phyloP scores from a whole-genome alignment of 768 basidiomycete genomes.

The Obba rivulosa region DNA sequence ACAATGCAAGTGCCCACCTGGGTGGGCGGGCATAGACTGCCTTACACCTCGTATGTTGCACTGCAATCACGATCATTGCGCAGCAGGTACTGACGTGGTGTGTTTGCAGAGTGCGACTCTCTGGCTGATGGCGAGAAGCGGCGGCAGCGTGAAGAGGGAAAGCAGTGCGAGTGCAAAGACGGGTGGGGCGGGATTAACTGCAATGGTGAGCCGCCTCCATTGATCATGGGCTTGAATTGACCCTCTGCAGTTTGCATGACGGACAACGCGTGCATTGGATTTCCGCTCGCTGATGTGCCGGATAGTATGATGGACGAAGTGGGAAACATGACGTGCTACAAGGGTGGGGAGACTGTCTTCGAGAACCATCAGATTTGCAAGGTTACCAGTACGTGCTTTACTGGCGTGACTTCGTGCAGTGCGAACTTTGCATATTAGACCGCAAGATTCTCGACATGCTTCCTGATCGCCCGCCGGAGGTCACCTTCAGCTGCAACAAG shows the following conservation, averaged over 20 bases:
- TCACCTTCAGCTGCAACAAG: conserved; percentile 89
- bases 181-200: conserved; percentile 98
- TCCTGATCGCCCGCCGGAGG: conserved; percentile 88
- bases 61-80: background rate
- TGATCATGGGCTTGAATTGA: background rate
- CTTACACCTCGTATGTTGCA: conserved; percentile 73
- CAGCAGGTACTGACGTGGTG: conserved; percentile 2
- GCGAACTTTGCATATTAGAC: conserved; percentile 40
- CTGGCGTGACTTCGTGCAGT: background rate
- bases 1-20: conserved; percentile 93
- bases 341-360: conserved; percentile 88
- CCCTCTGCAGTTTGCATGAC: conserved; percentile 70
- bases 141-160: conserved; percentile 68
- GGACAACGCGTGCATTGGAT: conserved; percentile 72
- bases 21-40: conserved; percentile 98
- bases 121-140: conserved; percentile 86
- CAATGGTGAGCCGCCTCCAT: conserved; percentile 60
- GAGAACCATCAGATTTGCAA: conserved; percentile 97
- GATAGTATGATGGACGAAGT: conserved; percentile 30
- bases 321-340: conserved; percentile 89
- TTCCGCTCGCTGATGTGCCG: conserved; percentile 55
- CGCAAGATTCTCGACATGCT: conserved; percentile 93
- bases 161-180: conserved; percentile 83
- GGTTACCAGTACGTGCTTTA: conserved; percentile 76
- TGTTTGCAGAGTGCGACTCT: conserved; percentile 79